Conservation (phyloP, 495 filamentous ascomycete species). For the Penicillium egyptiacum region DNA sequence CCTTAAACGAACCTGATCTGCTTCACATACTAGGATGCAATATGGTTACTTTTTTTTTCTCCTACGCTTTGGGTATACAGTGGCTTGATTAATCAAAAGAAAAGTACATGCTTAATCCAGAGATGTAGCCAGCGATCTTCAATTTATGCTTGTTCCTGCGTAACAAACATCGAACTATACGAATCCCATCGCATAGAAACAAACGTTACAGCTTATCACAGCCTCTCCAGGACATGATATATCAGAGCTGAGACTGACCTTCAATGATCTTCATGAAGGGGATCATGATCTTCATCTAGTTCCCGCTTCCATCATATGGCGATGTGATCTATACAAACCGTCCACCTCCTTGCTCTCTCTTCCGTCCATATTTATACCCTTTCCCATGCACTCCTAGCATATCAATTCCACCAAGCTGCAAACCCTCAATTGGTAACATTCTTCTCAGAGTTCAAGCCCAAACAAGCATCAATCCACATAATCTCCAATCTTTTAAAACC, state of each 20-base stretch:
- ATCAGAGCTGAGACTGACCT: background rate
- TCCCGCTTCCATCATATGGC: background rate
- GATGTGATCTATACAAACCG: background rate
- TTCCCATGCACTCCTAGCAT: background rate
- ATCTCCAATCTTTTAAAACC: background rate
- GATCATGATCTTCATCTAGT: background rate
- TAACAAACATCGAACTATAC: background rate
- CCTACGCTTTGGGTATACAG: background rate
- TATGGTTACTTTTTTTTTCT: background rate
- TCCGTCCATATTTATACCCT: background rate
- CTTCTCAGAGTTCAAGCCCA: background rate
- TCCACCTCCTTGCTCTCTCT: background rate
- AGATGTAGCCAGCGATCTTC: background rate
- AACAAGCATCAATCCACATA: background rate
- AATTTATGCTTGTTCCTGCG: background rate
- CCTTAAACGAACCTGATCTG: background rate
- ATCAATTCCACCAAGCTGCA: background rate
- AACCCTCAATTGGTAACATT: background rate
- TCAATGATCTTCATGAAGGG: background rate
- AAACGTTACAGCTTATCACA: background rate
- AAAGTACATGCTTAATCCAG: background rate
- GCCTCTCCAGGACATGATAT: background rate
- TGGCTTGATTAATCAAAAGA: background rate
- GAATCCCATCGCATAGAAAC: background rate
- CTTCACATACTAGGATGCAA: background rate